Percentiles rank a stretch among this genome's conserved stretches.
phyloP scores from a whole-genome alignment of 352 stramenopile species.

The Pythium apleroticum region DNA sequence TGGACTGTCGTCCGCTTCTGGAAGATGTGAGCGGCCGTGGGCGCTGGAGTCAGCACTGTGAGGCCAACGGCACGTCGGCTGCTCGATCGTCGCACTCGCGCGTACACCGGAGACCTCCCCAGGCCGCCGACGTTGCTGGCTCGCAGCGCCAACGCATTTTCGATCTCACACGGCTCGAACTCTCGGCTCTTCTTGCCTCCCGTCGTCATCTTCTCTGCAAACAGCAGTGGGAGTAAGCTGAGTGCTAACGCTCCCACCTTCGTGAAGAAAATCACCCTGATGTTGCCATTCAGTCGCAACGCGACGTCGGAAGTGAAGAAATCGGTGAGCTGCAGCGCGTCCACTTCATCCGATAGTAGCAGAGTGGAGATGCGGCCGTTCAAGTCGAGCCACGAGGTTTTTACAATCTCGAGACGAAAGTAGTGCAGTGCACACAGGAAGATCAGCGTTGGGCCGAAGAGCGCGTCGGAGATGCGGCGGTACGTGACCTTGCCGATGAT shows the following conservation, averaged over 20 bases:
- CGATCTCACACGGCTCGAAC: conserved; percentile 17
- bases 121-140: conserved; percentile 32
- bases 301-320: conserved; percentile 33
- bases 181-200: conserved; percentile 1
- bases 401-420: conserved; percentile 24
- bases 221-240: conserved; percentile 28
- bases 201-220: conserved; percentile 19
- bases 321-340: conserved; percentile 22
- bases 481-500: conserved; percentile 25
- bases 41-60: too few species aligned
- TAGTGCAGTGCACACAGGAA: conserved; percentile 31
- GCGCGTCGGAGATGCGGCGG: conserved; percentile 29
- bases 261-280: conserved; percentile 19
- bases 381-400: conserved; percentile 9
- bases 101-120: conserved; percentile 13
- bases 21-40: too few species aligned
- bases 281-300: conserved; percentile 33
- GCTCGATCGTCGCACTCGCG: too few species aligned
- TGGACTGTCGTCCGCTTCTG: neutral
- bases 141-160: conserved; percentile 26
- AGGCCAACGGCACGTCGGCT: too few species aligned
- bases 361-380: conserved; percentile 22
- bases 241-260: conserved; percentile 31
- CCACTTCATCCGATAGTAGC: conserved; percentile 24
- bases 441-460: conserved; percentile 37